phyloP scores from a whole-genome alignment of 176 grass and related monocot genomes.

The Bothriochloa decipiens region DNA sequence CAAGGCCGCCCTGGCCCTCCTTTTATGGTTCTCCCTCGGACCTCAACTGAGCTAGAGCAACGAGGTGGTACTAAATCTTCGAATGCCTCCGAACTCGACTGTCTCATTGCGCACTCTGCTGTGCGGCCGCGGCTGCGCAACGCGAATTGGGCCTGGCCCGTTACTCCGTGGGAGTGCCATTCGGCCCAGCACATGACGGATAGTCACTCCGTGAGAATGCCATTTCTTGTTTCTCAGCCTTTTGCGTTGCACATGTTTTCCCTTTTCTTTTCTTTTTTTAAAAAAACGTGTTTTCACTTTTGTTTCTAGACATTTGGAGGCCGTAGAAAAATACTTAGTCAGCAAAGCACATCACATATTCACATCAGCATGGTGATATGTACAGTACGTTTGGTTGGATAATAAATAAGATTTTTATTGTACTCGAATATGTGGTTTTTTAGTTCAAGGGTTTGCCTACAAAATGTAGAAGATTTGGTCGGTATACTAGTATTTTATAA shows the following conservation, averaged over 20 bases:
- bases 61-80: conserved; percentile 41
- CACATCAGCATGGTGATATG: background rate
- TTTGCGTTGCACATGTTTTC: no score
- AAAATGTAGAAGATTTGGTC: background rate
- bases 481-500: no score
- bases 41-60: fast-evolving
- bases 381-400: background rate
- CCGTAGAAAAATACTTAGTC: no score
- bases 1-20: fast-evolving
- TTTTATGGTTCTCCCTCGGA: background rate
- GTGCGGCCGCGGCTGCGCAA: no score
- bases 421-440: no score
- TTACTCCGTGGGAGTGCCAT: background rate
- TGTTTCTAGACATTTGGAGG: background rate
- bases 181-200: background rate
- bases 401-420: background rate
- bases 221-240: no score
- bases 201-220: no score
- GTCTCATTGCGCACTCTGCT: background rate
- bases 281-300: no score
- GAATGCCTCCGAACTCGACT: no score
- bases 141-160: background rate
- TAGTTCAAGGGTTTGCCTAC: background rate
- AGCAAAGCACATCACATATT: background rate
- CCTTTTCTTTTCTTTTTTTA: no score